Conservation (phyloP, 352 stramenopile species). For the Phytophthora chlamydospora region DNA sequence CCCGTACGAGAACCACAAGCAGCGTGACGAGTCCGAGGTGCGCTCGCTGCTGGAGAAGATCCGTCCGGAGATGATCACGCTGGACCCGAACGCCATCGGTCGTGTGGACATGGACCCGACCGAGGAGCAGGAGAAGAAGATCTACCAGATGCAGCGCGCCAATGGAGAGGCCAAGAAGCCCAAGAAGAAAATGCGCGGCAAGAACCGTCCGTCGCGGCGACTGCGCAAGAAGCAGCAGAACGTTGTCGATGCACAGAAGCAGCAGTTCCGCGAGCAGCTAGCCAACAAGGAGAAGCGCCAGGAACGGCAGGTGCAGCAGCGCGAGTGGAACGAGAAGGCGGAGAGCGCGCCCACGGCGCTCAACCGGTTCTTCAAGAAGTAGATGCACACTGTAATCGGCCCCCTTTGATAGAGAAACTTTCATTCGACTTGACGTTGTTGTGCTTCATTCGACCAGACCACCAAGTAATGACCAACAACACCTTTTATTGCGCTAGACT, state of each 20-base stretch:
- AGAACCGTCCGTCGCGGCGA: constrained; percentile 97
- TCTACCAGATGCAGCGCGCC: constrained; percentile 72
- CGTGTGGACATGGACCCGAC: constrained; percentile 92
- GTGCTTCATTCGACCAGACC: not conserved
- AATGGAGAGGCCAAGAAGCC: constrained; percentile 76
- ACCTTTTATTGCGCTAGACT: constrained; percentile 34
- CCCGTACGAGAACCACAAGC: constrained; percentile 96
- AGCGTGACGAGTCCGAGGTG: constrained; percentile 96
- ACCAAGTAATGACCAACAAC: constrained; percentile 20
- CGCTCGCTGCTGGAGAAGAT: constrained; percentile 98
- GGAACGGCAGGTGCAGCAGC: constrained; percentile 73
- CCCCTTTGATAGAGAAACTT: constrained; percentile 29
- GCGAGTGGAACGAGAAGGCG: constrained; percentile 82
- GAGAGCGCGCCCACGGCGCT: constrained; percentile 78
- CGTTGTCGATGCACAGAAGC: constrained; percentile 95
- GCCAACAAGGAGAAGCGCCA: constrained; percentile 78
- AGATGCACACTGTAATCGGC: constrained; percentile 39
- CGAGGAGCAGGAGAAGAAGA: constrained; percentile 86
- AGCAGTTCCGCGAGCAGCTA: constrained; percentile 90
- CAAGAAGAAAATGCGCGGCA: constrained; percentile 98
- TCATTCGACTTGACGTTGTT: not conserved
- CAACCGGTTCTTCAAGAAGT: constrained; percentile 91
- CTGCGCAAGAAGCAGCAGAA: constrained; percentile 98
- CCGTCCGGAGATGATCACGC: constrained; percentile 97
- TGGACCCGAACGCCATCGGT: constrained; percentile 95